Evolutionary conservation across 352 stramenopile genomes (phyloP), one percentile per base, ranked within the genome.

Genomic region (Globisporangium spinosum): DNA sequence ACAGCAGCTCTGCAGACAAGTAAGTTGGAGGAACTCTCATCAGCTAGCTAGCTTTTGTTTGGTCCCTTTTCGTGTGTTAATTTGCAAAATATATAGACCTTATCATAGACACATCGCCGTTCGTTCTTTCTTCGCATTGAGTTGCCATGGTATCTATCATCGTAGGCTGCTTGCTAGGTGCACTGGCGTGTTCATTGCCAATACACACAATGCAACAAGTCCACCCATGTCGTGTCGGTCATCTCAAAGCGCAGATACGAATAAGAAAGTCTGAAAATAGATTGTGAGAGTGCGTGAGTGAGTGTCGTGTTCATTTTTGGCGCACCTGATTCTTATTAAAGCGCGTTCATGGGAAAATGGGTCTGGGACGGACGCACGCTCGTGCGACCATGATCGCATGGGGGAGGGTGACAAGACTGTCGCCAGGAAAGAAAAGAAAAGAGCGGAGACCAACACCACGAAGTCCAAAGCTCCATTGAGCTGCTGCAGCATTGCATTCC

Each of bases 81-180:
- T 53, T 64, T 54, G 58, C 34, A 32, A 63, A 55, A 29, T 55
- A 55, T 55, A 55, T 55, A 55, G 47, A 55, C 13, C 40, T 13
- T 55, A 55, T 25, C 47, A 55, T 55, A 55, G 47, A 55, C 47
- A 15, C 47, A 55, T 15, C 9, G 35, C 13, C 47, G 10, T 7
- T 7, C 13, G 1, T 47, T n/a, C 10, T 15, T 45, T 45, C 13
- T 20, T 47, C 4, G 13, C 40, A 8, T n/a, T 47, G 40, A 55
- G 13, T 29, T n/a, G 13, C n/a, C 47, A 27, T 55, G 7, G 2
- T 1, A 6, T 32, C 27, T 32, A 32, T 32, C 27, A 32, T 32
- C 27, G 3, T 32, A 12, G 47, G 8, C 10, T 55, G 47, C 47
- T 25, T 55, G 47, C 47, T 55, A 5, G 20, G 5, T 15, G n/a